Evolutionary conservation across 495 filamentous ascomycete species (phyloP).

Genomic region (Hypoxylon fragiforme): DNA sequence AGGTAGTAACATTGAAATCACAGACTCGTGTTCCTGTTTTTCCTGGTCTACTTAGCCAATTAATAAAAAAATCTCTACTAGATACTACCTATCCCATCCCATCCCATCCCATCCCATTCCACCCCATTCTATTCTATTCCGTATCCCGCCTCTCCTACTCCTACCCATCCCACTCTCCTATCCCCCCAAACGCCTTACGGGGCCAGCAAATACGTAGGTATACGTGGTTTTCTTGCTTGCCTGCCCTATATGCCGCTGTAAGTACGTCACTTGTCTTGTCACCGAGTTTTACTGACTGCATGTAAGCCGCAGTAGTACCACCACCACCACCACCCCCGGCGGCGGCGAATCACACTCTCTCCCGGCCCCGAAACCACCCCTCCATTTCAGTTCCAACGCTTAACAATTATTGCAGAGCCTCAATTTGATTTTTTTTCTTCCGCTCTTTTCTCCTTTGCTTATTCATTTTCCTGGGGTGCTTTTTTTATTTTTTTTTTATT

Average conservation of each 20-base stretch:
- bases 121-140: no score
- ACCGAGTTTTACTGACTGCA: conserved; percentile 27
- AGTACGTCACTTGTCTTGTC: conserved; percentile 14
- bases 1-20: neutral
- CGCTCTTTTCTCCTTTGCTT: no score
- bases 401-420: conserved; percentile 26
- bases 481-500: no score
- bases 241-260: conserved; percentile 17
- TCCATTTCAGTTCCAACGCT: neutral
- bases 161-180: neutral
- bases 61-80: no score
- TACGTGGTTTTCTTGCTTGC: neutral
- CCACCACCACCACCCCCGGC: neutral
- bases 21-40: conserved; percentile 7
- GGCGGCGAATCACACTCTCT: conserved; percentile 4
- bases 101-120: no score
- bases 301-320: conserved; percentile 25
- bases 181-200: conserved; percentile 13
- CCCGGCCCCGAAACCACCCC: conserved; percentile 5
- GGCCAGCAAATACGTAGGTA: conserved; percentile 7
- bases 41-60: neutral
- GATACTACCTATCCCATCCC: no score
- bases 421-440: conserved; percentile 5
- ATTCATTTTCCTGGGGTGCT: no score
- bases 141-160: neutral